Evolutionary conservation across 768 basidiomycete species (phyloP).

Genomic region (Phanerochaete carnosa): DNA sequence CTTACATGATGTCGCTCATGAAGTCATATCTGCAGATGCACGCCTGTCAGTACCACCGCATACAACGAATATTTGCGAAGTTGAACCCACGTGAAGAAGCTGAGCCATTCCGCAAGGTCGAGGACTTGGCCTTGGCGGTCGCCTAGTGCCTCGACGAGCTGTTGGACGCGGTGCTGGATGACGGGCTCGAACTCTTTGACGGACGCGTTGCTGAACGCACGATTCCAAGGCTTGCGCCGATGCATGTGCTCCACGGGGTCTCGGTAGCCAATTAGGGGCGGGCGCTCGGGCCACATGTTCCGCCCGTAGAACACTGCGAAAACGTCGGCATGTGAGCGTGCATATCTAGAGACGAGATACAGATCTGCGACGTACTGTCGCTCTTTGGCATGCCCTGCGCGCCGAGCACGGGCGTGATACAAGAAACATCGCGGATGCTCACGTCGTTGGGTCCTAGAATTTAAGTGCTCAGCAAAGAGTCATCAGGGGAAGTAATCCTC

Average conservation of each 20-base stretch:
- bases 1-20: conserved; percentile 17
- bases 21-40: conserved; percentile 12
- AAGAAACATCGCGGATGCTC: conserved; percentile 44
- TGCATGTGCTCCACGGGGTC: conserved; percentile 22
- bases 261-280: conserved; percentile 6
- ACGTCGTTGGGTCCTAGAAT: conserved; percentile 54
- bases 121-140: conserved; percentile 7
- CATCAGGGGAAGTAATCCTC: not conserved
- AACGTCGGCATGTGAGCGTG: not conserved
- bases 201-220: conserved; percentile 23
- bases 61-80: not conserved
- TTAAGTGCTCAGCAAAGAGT: not conserved
- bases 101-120: conserved; percentile 21
- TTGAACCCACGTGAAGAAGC: conserved; percentile 23
- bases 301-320: conserved; percentile 2
- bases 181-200: conserved; percentile 25
- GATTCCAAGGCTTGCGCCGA: conserved; percentile 28
- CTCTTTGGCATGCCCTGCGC: conserved; percentile 52
- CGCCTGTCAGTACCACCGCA: not conserved
- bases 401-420: conserved; percentile 47
- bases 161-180: conserved; percentile 18
- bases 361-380: conserved; percentile 38
- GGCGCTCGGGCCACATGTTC: not conserved
- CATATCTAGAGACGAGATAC: not conserved
- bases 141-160: conserved; percentile 19